These are phyloP conservation scores for Kuraishia ogatae DNA, from an alignment of 805 yeast genomes.

Conservation along the genomic window DNA sequence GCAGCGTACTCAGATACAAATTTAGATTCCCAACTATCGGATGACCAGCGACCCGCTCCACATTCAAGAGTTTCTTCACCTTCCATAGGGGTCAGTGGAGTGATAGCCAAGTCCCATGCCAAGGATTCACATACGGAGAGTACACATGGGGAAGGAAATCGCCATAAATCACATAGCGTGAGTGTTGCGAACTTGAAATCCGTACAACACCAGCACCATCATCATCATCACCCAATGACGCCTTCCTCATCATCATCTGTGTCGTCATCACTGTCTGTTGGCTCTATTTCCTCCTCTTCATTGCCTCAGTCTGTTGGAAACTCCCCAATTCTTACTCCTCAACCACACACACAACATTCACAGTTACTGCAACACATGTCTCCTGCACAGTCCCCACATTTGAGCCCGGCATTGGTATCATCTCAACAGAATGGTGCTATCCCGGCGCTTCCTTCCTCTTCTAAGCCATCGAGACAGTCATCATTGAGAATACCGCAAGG, in stretches of 20 bases:
- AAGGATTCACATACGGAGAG: neutral
- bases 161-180: neutral
- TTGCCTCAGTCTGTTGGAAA: neutral
- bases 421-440: neutral
- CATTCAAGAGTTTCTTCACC: conserved; percentile 5
- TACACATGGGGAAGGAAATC: neutral
- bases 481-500: conserved; percentile 6
- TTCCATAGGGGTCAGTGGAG: conserved; percentile 4
- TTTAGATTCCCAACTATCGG: neutral
- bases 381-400: neutral
- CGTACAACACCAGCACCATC: neutral
- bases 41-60: neutral
- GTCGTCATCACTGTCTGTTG: neutral
- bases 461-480: conserved; percentile 7
- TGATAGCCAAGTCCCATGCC: neutral
- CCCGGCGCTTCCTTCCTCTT: neutral
- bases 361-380: neutral
- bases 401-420: neutral
- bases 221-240: neutral
- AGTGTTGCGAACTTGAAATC: neutral
- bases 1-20: neutral
- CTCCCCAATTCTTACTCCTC: neutral
- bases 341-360: neutral
- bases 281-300: neutral
- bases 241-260: neutral